These are phyloP conservation scores for Pseudogymnoascus sp. DNA, from an alignment of 2,329 filamentous ascomycete genomes.

Conservation along the genomic window DNA sequence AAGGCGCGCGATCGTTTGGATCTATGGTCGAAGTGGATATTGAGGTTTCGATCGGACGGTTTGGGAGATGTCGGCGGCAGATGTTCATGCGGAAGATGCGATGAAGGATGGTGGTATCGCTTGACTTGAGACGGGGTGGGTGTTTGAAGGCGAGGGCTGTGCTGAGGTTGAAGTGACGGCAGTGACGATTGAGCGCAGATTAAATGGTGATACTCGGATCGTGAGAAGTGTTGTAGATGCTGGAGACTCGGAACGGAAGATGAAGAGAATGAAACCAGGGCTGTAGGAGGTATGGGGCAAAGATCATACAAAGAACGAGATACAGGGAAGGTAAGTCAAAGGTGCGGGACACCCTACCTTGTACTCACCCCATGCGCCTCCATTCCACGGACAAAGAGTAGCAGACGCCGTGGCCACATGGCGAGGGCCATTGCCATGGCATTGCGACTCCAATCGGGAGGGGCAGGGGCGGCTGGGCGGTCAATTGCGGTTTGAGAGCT, in stretches of 20 bases:
- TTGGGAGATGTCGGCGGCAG: neutral
- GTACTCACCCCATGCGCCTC: slow-evolving; percentile 1
- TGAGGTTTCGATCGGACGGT: slow-evolving; percentile 6
- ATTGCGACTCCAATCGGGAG: neutral
- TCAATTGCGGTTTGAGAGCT: slow-evolving; percentile 1
- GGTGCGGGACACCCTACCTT: neutral
- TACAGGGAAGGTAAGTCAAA: slow-evolving; percentile 3
- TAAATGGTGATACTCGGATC: neutral
- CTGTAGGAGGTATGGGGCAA: neutral
- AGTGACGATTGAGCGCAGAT: neutral
- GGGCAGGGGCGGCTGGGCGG: neutral
- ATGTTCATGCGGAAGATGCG: neutral
- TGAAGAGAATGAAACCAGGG: slow-evolving; percentile 3
- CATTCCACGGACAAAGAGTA: neutral
- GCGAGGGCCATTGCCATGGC: neutral
- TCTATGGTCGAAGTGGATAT: slow-evolving; percentile 2
- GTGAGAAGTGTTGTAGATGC: neutral
- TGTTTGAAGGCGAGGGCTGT: neutral
- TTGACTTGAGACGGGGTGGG: neutral
- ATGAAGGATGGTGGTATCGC: neutral
- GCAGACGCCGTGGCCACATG: slow-evolving; percentile 4
- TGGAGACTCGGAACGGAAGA: neutral
- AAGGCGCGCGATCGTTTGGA: neutral
- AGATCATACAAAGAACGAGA: slow-evolving; percentile 1
- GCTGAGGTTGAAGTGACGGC: neutral